Conservation (phyloP, 768 basidiomycete genomes). For the Boletus patriciae region DNA sequence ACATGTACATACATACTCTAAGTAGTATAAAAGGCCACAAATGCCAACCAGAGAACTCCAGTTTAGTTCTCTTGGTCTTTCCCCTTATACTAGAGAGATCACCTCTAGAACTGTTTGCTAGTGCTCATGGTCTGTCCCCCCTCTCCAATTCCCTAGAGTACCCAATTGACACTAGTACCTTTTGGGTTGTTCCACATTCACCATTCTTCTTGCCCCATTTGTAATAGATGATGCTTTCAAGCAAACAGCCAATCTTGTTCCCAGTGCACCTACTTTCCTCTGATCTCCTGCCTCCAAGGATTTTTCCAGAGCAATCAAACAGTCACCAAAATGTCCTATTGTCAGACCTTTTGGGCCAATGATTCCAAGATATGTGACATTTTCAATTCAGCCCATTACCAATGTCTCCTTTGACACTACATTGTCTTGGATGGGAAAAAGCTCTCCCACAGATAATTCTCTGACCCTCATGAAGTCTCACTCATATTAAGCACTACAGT, state of each 20-base stretch:
- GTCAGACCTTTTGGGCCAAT: background rate
- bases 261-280: background rate
- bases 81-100: too few species aligned
- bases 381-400: background rate
- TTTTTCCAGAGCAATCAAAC: background rate
- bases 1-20: too few species aligned
- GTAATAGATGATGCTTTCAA: background rate
- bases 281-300: background rate
- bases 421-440: background rate
- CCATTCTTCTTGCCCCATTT: background rate
- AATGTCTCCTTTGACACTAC: background rate
- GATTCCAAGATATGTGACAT: background rate
- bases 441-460: background rate
- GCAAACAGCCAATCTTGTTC: background rate
- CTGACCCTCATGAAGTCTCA: background rate
- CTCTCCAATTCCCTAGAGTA: too few species aligned
- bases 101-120: too few species aligned
- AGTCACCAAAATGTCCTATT: background rate
- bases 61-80: too few species aligned
- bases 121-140: too few species aligned
- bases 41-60: too few species aligned
- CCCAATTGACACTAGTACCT: too few species aligned
- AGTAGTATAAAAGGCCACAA: too few species aligned
- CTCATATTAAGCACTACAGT: background rate
- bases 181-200: too few species aligned